Percentiles rank a stretch among this genome's conserved stretches.
Conservation (phyloP, 2,329 filamentous ascomycete species). For the Talaromyces verruculosus region DNA sequence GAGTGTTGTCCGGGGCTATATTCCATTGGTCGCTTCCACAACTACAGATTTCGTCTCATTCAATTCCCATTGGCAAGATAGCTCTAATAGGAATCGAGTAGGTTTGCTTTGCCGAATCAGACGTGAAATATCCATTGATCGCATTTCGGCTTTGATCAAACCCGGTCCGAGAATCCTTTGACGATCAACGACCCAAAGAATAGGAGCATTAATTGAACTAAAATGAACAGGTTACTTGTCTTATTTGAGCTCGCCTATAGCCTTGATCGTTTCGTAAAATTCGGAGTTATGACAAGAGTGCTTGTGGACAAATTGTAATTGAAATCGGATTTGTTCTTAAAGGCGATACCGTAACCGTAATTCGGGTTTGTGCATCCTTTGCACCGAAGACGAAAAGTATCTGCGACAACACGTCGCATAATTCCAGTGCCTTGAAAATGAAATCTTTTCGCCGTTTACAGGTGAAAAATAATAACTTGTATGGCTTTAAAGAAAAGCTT, state of each 20-base stretch:
- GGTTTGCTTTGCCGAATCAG: background rate
- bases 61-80: background rate
- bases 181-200: background rate
- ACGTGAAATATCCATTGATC: background rate
- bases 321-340: background rate
- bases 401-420: background rate
- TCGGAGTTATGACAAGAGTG: background rate
- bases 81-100: background rate
- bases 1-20: background rate
- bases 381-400: background rate
- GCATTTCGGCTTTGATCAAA: conserved; percentile 1
- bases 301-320: background rate
- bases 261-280: background rate
- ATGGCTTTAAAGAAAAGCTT: background rate
- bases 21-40: too few relatives aligned
- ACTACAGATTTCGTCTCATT: background rate
- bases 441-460: background rate
- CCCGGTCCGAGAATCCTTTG: background rate
- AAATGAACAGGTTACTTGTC: too few relatives aligned
- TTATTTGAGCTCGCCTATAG: background rate
- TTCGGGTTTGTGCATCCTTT: background rate
- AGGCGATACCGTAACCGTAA: background rate
- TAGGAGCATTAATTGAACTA: background rate
- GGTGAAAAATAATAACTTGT: background rate
- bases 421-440: background rate